A percentile compares a stretch with the other conserved stretches of the same genome.
These are phyloP conservation scores for Aspergillus unguis DNA, from an alignment of 2,329 filamentous ascomycete species.

Conservation along the genomic window DNA sequence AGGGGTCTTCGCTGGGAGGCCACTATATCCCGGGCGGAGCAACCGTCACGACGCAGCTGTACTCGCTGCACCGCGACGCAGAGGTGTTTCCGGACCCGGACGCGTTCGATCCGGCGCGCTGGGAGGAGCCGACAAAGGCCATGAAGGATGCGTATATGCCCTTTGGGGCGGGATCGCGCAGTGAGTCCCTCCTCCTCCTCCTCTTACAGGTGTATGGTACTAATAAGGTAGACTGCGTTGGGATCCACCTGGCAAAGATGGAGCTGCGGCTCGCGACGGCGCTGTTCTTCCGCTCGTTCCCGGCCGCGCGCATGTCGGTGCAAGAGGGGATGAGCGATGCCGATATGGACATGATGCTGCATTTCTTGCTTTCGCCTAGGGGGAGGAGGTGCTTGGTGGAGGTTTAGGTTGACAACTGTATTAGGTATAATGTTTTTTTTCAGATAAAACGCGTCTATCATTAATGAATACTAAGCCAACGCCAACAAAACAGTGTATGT, in stretches of 20 bases:
- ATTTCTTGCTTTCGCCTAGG: slow-evolving; percentile 45
- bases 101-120: slow-evolving; percentile 27
- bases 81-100: slow-evolving; percentile 48
- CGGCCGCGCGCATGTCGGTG: slow-evolving; percentile 19
- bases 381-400: slow-evolving; percentile 43
- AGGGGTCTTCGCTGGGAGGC: slow-evolving; percentile 42
- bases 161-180: slow-evolving; percentile 65
- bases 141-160: slow-evolving; percentile 62
- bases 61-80: slow-evolving; percentile 55
- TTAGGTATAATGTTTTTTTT: too few species aligned
- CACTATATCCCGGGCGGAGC: slow-evolving; percentile 50
- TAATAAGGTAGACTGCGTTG: slow-evolving; percentile 54
- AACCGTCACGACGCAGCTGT: slow-evolving; percentile 52
- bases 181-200: slow-evolving; percentile 18
- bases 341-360: slow-evolving; percentile 45
- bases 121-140: slow-evolving; percentile 27
- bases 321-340: slow-evolving; percentile 30
- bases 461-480: too few species aligned
- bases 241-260: slow-evolving; percentile 63
- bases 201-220: neutral
- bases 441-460: too few species aligned
- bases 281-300: slow-evolving; percentile 48
- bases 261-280: slow-evolving; percentile 54
- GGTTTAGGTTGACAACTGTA: neutral
- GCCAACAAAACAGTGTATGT: too few species aligned